These are phyloP conservation scores for Fonsecaea pugnacius DNA, from an alignment of 2,329 filamentous ascomycete genomes.

Conservation along the genomic window DNA sequence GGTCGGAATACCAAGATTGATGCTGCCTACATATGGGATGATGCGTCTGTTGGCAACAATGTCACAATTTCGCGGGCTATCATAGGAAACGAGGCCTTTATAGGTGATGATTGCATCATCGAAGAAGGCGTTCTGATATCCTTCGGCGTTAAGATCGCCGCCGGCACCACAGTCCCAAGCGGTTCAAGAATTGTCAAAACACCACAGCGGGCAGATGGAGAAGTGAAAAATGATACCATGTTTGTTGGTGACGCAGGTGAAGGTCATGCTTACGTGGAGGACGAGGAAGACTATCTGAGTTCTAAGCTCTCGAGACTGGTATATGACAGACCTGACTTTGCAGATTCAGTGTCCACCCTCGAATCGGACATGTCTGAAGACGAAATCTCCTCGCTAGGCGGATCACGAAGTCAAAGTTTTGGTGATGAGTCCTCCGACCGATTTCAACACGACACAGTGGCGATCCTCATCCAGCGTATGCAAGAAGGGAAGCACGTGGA, in stretches of 20 bases:
- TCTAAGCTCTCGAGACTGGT: conserved; percentile 58
- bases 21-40: conserved; percentile 86
- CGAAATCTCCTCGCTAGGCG: conserved; percentile 41
- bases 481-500: conserved; percentile 72
- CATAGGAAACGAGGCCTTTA: conserved; percentile 70
- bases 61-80: conserved; percentile 73
- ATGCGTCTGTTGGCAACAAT: conserved; percentile 75
- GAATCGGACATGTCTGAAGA: conserved; percentile 59
- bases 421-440: conserved; percentile 60
- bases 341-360: conserved; percentile 66
- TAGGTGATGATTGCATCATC: conserved; percentile 74
- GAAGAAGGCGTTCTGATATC: conserved; percentile 77
- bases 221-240: conserved; percentile 54
- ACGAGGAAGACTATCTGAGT: conserved; percentile 69
- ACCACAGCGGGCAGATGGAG: conserved; percentile 11
- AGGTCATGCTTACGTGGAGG: conserved; percentile 68
- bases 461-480: conserved; percentile 83
- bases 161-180: conserved; percentile 40
- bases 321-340: conserved; percentile 57
- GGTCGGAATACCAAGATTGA: conserved; percentile 80
- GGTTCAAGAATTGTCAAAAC: conserved; percentile 32
- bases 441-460: conserved; percentile 86
- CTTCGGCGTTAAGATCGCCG: conserved; percentile 66
- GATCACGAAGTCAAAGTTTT: conserved; percentile 71
- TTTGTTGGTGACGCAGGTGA: conserved; percentile 62